Evolutionary conservation across 2,329 filamentous ascomycete genomes (phyloP).

Genomic region (Aspergillus sergii): DNA sequence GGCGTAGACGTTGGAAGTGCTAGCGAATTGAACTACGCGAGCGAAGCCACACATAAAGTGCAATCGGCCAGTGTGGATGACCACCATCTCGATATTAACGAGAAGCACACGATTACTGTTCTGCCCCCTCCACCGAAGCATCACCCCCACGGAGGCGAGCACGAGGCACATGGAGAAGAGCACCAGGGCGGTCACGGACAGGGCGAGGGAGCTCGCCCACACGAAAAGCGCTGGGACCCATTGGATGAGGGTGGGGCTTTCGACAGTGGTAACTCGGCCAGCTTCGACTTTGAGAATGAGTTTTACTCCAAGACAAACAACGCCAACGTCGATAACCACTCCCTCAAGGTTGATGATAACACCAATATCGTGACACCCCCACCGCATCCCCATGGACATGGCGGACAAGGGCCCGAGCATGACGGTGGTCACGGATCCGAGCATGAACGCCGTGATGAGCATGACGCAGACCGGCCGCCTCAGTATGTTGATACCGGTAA

Average conservation of each 20-base stretch:
- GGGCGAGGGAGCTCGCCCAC: no score
- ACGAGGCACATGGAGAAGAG: no score
- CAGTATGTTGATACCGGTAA: conserved; percentile 22
- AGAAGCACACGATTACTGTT: no score
- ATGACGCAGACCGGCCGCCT: conserved; percentile 13
- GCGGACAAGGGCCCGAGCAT: not conserved
- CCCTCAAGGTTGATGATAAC: not conserved
- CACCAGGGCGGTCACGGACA: not conserved
- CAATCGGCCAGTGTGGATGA: no score
- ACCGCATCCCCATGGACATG: conserved; percentile 10
- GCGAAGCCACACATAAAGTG: no score
- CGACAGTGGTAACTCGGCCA: conserved; percentile 24
- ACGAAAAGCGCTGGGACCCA: no score
- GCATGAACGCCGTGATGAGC: not conserved
- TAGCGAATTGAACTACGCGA: no score
- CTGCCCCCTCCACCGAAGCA: no score
- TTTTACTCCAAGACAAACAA: not conserved
- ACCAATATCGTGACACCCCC: not conserved
- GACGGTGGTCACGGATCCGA: not conserved
- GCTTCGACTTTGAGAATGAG: not conserved
- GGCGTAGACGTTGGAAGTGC: no score
- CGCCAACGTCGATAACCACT: not conserved
- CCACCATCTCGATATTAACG: no score
- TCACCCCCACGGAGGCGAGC: no score
- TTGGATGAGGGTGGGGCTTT: conserved; percentile 11